A percentile compares a stretch with the other conserved stretches of the same genome.
phyloP scores from a whole-genome alignment of 2,329 filamentous ascomycete species.

The Penicillium crustosum region DNA sequence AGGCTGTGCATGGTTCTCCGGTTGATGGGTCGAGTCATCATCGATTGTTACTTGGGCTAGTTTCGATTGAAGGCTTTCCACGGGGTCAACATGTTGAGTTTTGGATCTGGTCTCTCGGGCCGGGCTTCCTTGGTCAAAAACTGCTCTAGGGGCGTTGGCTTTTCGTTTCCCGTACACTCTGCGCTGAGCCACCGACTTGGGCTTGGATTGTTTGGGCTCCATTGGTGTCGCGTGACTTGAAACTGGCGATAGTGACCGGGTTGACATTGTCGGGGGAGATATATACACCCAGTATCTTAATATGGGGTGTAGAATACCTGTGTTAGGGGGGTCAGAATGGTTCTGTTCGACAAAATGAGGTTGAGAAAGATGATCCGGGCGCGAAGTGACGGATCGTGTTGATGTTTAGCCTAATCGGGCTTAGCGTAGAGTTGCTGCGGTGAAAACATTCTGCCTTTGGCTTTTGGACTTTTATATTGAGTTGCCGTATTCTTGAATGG shows the following conservation, averaged over 20 bases:
- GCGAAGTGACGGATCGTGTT: constrained; percentile 21
- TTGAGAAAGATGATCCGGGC: background rate
- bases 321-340: background rate
- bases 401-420: constrained; percentile 27
- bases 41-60: constrained; percentile 30
- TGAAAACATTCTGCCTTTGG: constrained; percentile 5
- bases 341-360: background rate
- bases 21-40: constrained; percentile 11
- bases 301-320: background rate
- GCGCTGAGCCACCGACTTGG: constrained; percentile 29
- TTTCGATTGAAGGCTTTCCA: constrained; percentile 29
- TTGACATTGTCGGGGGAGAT: constrained; percentile 13
- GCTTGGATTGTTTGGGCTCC: constrained; percentile 20
- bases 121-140: constrained; percentile 36
- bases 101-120: constrained; percentile 9
- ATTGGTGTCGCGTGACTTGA: constrained; percentile 20
- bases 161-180: constrained; percentile 40
- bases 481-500: background rate
- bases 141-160: constrained; percentile 36
- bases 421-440: constrained; percentile 32
- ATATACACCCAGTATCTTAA: background rate
- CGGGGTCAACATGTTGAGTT: constrained; percentile 10
- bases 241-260: constrained; percentile 13
- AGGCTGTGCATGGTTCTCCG: background rate
- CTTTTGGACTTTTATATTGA: background rate